Evolutionary conservation across 2,329 filamentous ascomycete genomes (phyloP).

Genomic region (Fusarium sp.): DNA sequence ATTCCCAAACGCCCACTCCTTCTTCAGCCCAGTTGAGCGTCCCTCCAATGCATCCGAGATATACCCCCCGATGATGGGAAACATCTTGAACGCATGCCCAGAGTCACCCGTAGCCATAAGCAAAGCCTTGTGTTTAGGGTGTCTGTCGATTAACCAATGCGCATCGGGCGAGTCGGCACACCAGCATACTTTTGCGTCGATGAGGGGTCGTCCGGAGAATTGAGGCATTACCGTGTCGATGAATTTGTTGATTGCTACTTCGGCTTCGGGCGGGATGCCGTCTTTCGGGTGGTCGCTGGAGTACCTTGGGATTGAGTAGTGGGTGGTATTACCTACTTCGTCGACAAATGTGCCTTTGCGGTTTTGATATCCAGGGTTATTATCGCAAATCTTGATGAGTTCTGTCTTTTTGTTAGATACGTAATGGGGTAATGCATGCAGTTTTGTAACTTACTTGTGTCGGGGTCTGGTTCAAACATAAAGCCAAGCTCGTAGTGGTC

Average conservation of each 20-base stretch:
- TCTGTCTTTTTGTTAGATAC: background rate
- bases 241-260: background rate
- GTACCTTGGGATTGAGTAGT: constrained; percentile 13
- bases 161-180: constrained; percentile 14
- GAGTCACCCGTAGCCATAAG: constrained; percentile 13
- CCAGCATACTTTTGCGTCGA: constrained; percentile 7
- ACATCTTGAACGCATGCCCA: constrained; percentile 18
- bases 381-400: constrained; percentile 17
- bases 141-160: constrained; percentile 12
- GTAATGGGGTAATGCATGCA: fast-evolving
- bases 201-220: background rate
- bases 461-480: constrained; percentile 17
- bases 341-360: background rate
- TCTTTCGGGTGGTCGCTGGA: constrained; percentile 4
- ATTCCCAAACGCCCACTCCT: constrained; percentile 11
- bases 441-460: background rate
- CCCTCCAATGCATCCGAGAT: constrained; percentile 8
- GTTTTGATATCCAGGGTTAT: constrained; percentile 10
- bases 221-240: constrained; percentile 14
- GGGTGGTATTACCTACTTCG: background rate
- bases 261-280: background rate
- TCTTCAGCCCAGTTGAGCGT: background rate
- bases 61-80: background rate
- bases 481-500: constrained; percentile 20
- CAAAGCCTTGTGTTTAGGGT: background rate